Conservation (phyloP, 805 yeast genomes). For the Yarrowia alimentaria region DNA sequence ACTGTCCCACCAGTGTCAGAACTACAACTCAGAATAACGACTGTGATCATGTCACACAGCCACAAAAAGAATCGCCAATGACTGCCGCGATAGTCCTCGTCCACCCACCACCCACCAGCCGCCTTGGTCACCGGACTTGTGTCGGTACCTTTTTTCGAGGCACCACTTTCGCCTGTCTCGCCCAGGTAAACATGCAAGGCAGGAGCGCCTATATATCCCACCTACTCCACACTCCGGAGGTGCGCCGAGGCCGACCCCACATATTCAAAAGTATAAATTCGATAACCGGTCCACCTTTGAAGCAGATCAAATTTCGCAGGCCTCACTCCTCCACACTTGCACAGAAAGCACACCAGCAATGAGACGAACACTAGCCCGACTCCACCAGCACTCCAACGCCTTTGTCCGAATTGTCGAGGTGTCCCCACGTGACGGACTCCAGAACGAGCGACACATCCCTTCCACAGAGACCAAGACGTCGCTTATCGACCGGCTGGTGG, state of each 20-base stretch:
- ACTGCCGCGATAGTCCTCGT: too few relatives aligned
- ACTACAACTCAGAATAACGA: too few relatives aligned
- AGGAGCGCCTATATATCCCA: too few relatives aligned
- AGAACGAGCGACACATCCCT: conserved; percentile 36
- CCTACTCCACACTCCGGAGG: conserved; percentile 3
- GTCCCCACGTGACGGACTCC: conserved; percentile 41
- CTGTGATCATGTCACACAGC: too few relatives aligned
- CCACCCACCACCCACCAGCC: too few relatives aligned
- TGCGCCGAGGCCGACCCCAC: conserved; percentile 24
- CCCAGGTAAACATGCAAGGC: too few relatives aligned
- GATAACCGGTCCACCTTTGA: conserved; percentile 19
- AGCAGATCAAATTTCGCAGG: too few relatives aligned
- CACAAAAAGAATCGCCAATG: too few relatives aligned
- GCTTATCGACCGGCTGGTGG: conserved; percentile 35
- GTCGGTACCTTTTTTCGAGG: too few relatives aligned
- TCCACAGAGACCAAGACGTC: conserved; percentile 36
- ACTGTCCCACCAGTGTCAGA: too few relatives aligned
- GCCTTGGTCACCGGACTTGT: too few relatives aligned
- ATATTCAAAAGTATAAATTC: conserved; percentile 21
- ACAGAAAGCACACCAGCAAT: not conserved
- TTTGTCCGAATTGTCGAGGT: conserved; percentile 38
- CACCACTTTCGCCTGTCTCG: too few relatives aligned
- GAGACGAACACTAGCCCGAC: conserved; percentile 27
- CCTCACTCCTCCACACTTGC: not conserved
- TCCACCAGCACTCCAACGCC: conserved; percentile 21